These are phyloP conservation scores for Inga laurina DNA, from an alignment of 306 rosid genomes.

Conservation along the genomic window DNA sequence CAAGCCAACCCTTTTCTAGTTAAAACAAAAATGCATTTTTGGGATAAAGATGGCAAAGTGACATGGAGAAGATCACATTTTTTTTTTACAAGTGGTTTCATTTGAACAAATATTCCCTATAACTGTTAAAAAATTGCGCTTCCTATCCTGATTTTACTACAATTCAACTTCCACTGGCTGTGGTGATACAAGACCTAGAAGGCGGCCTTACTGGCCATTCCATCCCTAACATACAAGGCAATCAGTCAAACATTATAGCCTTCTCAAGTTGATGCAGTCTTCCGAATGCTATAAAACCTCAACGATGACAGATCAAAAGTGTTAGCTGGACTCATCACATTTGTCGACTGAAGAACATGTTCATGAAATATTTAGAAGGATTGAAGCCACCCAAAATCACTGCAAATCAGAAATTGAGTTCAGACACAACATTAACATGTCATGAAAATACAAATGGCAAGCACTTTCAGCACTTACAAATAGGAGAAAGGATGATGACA, in stretches of 20 bases:
- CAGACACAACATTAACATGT: conserved; percentile 27
- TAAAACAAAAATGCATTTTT: neutral
- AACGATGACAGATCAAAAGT: conserved; percentile 49
- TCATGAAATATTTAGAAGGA: conserved; percentile 97
- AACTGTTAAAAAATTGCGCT: conserved; percentile 44
- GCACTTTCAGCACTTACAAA: conserved; percentile 70
- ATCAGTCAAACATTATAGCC: conserved; percentile 40
- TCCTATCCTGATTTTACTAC: conserved; percentile 51
- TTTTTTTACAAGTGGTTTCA: neutral
- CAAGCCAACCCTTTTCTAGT: too few species aligned
- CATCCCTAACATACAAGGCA: conserved; percentile 22
- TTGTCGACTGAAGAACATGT: conserved; percentile 75
- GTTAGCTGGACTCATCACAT: conserved; percentile 48
- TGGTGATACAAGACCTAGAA: conserved; percentile 49
- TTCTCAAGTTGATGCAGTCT: conserved; percentile 42
- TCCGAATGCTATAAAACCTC: conserved; percentile 48
- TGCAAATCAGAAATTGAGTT: conserved; percentile 48
- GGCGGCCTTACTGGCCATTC: conserved; percentile 34
- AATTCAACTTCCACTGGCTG: conserved; percentile 49
- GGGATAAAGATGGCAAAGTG: neutral
- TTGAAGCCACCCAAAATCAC: conserved; percentile 97
- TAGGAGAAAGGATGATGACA: conserved; percentile 88
- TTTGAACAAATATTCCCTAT: conserved; percentile 36
- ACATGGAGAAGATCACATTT: neutral
- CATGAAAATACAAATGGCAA: conserved; percentile 24